Percentiles rank a stretch among this genome's conserved stretches.
phyloP scores from a whole-genome alignment of 2,329 filamentous ascomycete genomes.

The Xenoacremonium recifei region DNA sequence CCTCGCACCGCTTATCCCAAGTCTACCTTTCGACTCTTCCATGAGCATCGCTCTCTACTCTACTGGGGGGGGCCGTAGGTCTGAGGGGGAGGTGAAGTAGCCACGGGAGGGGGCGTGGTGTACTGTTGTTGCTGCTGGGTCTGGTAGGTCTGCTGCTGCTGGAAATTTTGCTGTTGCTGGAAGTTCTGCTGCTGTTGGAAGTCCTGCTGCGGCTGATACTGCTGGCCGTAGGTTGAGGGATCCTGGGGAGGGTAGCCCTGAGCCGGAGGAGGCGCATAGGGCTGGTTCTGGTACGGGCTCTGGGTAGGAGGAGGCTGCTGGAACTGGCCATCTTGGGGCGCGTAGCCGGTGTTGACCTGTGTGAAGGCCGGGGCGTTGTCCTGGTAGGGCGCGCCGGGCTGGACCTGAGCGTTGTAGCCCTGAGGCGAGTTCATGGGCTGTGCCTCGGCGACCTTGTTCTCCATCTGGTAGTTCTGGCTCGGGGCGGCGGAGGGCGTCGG shows the following conservation, averaged over 20 bases:
- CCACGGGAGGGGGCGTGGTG: conserved; percentile 10
- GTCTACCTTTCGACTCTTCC: too few relatives aligned
- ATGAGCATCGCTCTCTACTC: too few relatives aligned
- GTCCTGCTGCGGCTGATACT: conserved; percentile 13
- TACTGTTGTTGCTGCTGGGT: conserved; percentile 26
- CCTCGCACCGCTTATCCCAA: too few relatives aligned
- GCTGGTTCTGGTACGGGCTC: conserved; percentile 7
- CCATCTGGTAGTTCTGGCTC: conserved; percentile 31
- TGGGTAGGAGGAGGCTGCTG: conserved; percentile 18
- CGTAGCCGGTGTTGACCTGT: neutral
- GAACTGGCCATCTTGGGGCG: conserved; percentile 14
- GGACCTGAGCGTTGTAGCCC: conserved; percentile 17
- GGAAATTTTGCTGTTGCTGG: conserved; percentile 7
- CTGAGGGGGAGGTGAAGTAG: conserved; percentile 17
- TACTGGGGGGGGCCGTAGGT: conserved; percentile 16
- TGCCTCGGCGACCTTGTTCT: conserved; percentile 29
- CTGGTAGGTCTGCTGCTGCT: conserved; percentile 18
- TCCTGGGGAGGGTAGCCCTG: conserved; percentile 11
- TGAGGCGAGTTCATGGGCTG: conserved; percentile 20
- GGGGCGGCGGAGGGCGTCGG: conserved; percentile 7
- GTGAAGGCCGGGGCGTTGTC: conserved; percentile 1
- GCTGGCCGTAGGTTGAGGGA: conserved; percentile 11
- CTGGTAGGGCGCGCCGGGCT: conserved; percentile 13
- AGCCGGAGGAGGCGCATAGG: neutral
- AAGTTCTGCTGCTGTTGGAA: conserved; percentile 5